Conservation (phyloP, 306 rosid species). For the Cicer bijugum region DNA sequence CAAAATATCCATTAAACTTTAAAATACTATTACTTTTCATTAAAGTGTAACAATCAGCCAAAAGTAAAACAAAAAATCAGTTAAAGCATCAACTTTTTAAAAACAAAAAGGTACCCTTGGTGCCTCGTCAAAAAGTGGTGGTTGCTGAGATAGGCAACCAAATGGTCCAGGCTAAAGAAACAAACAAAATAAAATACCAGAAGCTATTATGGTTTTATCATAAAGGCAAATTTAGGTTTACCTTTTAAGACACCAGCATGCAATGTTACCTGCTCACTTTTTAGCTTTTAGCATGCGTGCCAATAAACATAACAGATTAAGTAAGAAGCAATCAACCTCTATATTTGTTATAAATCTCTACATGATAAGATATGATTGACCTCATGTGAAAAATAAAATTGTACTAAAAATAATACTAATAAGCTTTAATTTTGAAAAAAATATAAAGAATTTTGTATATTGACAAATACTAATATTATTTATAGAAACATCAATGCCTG, state of each 20-base stretch:
- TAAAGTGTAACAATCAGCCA: neutral
- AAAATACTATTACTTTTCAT: neutral
- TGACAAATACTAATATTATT: too few relatives aligned
- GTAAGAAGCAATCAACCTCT: neutral
- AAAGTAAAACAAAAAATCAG: constrained; percentile 6
- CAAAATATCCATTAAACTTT: too few relatives aligned
- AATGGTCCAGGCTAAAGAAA: neutral
- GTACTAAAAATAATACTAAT: too few relatives aligned
- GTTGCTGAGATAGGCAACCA: constrained; percentile 36
- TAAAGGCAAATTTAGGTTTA: constrained; percentile 37
- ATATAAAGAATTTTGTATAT: too few relatives aligned
- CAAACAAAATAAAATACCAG: neutral
- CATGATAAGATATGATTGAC: too few relatives aligned
- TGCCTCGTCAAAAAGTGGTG: neutral
- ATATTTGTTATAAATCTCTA: too few relatives aligned
- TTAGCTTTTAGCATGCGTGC: constrained; percentile 30
- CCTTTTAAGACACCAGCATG: neutral
- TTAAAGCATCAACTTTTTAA: neutral
- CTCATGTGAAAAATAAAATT: too few relatives aligned
- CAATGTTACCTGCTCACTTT: constrained; percentile 35
- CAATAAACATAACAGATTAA: neutral
- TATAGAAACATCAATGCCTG: too few relatives aligned
- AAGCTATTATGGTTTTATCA: neutral
- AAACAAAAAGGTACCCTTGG: neutral
- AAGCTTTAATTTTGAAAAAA: too few relatives aligned